Evolutionary conservation across 768 basidiomycete genomes (phyloP), one percentile per base, ranked within the genome.

Genomic region (Hygrocybe punicea): DNA sequence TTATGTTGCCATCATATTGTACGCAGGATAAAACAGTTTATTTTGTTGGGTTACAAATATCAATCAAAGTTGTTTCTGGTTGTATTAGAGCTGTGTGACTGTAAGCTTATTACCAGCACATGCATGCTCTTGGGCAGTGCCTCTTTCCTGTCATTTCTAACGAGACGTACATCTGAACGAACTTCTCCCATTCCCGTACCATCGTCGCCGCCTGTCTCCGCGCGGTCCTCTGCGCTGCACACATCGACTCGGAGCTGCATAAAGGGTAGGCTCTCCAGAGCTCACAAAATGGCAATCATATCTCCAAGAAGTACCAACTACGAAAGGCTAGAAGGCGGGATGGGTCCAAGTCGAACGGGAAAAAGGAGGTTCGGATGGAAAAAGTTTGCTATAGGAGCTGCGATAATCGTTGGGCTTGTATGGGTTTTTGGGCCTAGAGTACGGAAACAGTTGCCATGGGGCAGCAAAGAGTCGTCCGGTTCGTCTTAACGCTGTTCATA

Each of bases 371-470:
- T 78, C 58, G 75, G 68, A 17, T 90, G 88, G 88, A 89, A 83
- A 69, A 87, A 82, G 72, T 79, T 89, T 55, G 82, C 79, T 3
- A 67, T 89, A 6, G 86, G 76, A 3, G 85, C 83, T 51, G 77
- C 68, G 2, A 67, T 82, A 1, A 67, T 89, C 45, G 73, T 89
- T 57, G 77, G 73, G 8, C 65, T 88, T 44, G 81, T 91, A 24
- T 91, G 83, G 78, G 72, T 89, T 55, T 82, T 89, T 67, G 82
- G 83, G 7, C 87, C 88, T 6, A 60, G 80, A 53, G 68, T 29
- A 34, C 57, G 50, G 9, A 44, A 29, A 9, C 25, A 33, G 21
- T 42, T 45, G 16, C 33, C 53, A 42, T 48, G 52, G 34, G 24
- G 8, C n/a, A 29, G 19, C 36, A 51, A 33, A 25, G 21, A 36